Percentiles rank a stretch among this genome's conserved stretches.
phyloP scores from a whole-genome alignment of 305 asterid species.

The Striga hermonthica region DNA sequence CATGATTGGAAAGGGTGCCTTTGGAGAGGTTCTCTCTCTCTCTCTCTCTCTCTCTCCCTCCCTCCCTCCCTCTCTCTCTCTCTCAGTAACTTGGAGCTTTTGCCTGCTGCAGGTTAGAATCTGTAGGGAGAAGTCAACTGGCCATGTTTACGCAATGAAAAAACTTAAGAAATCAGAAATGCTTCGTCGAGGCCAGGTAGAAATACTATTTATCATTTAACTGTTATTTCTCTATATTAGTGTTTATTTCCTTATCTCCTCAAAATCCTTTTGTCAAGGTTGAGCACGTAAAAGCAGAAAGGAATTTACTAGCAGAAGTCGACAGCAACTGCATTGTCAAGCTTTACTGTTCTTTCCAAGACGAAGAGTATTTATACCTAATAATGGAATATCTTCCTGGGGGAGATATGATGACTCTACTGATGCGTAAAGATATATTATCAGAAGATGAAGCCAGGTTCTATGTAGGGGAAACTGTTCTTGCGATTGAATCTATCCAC shows the following conservation, averaged over 20 bases:
- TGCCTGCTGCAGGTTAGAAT: conserved; percentile 56
- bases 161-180: conserved; percentile 88
- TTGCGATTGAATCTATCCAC: conserved; percentile 87
- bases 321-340: conserved; percentile 88
- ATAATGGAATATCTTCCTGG: conserved; percentile 93
- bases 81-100: background rate
- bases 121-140: conserved; percentile 74
- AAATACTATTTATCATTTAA: conserved; percentile 15
- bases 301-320: conserved; percentile 84
- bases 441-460: conserved; percentile 83
- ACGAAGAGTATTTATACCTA: conserved; percentile 82
- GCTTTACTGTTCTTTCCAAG: conserved; percentile 90
- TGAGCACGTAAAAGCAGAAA: conserved; percentile 87
- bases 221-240: conserved; percentile 21
- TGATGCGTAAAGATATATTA: conserved; percentile 81
- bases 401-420: conserved; percentile 94
- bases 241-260: background rate
- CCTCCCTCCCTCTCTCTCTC: background rate
- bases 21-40: conserved; percentile 64
- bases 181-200: conserved; percentile 93
- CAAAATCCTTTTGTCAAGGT: conserved; percentile 43
- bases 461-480: conserved; percentile 85
- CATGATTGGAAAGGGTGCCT: conserved; percentile 90
- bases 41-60: conserved; percentile 12
- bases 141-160: conserved; percentile 85